Percentiles rank a stretch among this genome's conserved stretches.
Conservation (phyloP, 2,329 filamentous ascomycete genomes). For the Penicillium sp. region DNA sequence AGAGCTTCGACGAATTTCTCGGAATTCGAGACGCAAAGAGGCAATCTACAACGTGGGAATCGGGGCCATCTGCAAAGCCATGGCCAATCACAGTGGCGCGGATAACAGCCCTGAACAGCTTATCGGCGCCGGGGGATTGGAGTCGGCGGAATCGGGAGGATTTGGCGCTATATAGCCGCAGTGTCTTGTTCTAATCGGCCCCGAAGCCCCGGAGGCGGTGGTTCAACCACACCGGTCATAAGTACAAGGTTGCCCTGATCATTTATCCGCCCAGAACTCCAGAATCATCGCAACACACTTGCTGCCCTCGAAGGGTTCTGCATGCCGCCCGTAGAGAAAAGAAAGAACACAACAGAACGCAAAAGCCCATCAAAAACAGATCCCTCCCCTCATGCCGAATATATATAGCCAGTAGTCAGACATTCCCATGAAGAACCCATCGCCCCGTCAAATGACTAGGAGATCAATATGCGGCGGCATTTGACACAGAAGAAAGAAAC, state of each 20-base stretch:
- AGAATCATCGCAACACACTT: constrained; percentile 1
- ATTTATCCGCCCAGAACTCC: constrained; percentile 16
- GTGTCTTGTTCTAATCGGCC: constrained; percentile 8
- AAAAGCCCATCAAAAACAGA: constrained; percentile 1
- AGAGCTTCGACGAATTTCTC: too few relatives aligned
- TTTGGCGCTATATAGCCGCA: background rate
- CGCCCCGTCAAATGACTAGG: constrained; percentile 1
- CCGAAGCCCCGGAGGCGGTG: background rate
- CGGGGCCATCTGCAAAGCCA: background rate
- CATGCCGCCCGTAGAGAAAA: constrained; percentile 1
- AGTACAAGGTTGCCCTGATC: constrained; percentile 13
- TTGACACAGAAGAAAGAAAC: constrained; percentile 6
- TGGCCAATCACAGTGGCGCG: background rate
- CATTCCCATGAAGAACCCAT: background rate
- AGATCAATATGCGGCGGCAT: constrained; percentile 2
- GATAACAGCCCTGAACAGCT: constrained; percentile 11
- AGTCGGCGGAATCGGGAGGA: background rate
- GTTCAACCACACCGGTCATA: constrained; percentile 8
- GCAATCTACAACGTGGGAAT: background rate
- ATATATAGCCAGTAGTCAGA: too few relatives aligned
- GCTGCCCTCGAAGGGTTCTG: background rate
- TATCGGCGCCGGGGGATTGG: too few relatives aligned
- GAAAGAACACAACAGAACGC: constrained; percentile 1
- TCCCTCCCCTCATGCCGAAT: constrained; percentile 2
- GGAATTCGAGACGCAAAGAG: too few relatives aligned